A percentile compares a stretch with the other conserved stretches of the same genome.
phyloP scores from a whole-genome alignment of 306 rosid species.

The Cotoneaster glaucophyllus region DNA sequence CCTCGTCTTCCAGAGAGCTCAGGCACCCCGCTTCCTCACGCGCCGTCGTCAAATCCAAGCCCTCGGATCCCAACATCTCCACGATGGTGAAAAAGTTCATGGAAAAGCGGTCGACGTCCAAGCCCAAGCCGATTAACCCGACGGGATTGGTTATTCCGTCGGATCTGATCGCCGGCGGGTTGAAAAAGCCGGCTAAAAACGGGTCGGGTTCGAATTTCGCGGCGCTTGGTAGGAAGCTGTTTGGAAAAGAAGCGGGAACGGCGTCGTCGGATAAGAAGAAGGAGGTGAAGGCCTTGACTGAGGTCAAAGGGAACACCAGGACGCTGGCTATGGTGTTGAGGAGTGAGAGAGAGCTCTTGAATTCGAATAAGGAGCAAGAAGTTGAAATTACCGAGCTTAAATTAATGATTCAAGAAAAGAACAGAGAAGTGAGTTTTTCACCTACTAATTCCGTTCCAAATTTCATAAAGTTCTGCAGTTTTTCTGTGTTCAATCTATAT shows the following conservation, averaged over 20 bases:
- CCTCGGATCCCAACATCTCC: conserved; percentile 56
- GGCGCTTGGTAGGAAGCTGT: conserved; percentile 62
- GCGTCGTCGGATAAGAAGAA: conserved; percentile 29
- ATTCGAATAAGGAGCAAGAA: conserved; percentile 60
- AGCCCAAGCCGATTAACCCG: conserved; percentile 25
- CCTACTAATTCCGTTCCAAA: background rate
- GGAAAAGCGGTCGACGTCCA: conserved; percentile 40
- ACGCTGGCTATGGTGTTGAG: conserved; percentile 86
- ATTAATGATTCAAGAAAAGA: conserved; percentile 51
- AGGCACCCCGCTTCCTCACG: conserved; percentile 34
- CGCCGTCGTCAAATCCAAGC: conserved; percentile 50
- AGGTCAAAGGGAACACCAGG: conserved; percentile 82
- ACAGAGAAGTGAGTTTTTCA: conserved; percentile 51
- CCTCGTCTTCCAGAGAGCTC: conserved; percentile 68
- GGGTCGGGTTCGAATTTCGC: conserved; percentile 48
- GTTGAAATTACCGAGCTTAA: conserved; percentile 53
- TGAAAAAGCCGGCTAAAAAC: conserved; percentile 63
- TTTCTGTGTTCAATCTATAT: background rate
- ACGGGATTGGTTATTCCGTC: conserved; percentile 54
- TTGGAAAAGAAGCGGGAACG: conserved; percentile 49
- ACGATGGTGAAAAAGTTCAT: conserved; percentile 69
- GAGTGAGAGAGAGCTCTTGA: conserved; percentile 90
- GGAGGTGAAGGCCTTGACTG: conserved; percentile 82
- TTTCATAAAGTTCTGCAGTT: background rate
- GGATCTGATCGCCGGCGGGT: conserved; percentile 50